Evolutionary conservation across 2,329 filamentous ascomycete species (phyloP).

Genomic region (Hortaea werneckii): DNA sequence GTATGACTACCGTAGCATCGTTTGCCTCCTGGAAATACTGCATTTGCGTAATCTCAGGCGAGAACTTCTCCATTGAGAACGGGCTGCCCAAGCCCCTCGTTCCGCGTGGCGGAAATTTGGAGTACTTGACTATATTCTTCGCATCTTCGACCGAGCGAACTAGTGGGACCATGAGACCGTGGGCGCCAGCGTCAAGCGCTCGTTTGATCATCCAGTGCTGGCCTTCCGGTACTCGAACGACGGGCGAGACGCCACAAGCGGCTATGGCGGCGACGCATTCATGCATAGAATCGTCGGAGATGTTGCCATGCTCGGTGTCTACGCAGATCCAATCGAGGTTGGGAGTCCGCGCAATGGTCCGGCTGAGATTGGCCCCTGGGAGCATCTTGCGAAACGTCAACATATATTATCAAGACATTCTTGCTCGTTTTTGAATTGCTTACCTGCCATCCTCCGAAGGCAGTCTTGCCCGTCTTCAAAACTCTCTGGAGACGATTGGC

Average conservation of each 20-base stretch:
- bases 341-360: conserved; percentile 43
- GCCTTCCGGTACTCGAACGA: conserved; percentile 43
- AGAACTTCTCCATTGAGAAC: conserved; percentile 34
- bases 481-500: conserved; percentile 44
- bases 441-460: conserved; percentile 50
- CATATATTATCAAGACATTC: neutral
- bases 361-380: conserved; percentile 44
- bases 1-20: conserved; percentile 40
- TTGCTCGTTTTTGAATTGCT: conserved; percentile 4
- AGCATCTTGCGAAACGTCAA: conserved; percentile 29
- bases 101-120: conserved; percentile 47
- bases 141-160: conserved; percentile 45
- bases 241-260: conserved; percentile 32
- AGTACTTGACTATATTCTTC: conserved; percentile 39
- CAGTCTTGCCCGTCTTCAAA: conserved; percentile 39
- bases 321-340: conserved; percentile 39
- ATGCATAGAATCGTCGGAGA: conserved; percentile 45
- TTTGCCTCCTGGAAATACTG: conserved; percentile 49
- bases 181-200: conserved; percentile 49
- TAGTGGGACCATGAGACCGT: conserved; percentile 42
- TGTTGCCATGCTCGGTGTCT: conserved; percentile 39
- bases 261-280: conserved; percentile 43
- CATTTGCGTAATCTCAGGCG: conserved; percentile 18
- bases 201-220: conserved; percentile 55
- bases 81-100: conserved; percentile 48